A percentile compares a stretch with the other conserved stretches of the same genome.
These are phyloP conservation scores for Lipomyces yamadae DNA, from an alignment of 805 yeast genomes.

Conservation along the genomic window DNA sequence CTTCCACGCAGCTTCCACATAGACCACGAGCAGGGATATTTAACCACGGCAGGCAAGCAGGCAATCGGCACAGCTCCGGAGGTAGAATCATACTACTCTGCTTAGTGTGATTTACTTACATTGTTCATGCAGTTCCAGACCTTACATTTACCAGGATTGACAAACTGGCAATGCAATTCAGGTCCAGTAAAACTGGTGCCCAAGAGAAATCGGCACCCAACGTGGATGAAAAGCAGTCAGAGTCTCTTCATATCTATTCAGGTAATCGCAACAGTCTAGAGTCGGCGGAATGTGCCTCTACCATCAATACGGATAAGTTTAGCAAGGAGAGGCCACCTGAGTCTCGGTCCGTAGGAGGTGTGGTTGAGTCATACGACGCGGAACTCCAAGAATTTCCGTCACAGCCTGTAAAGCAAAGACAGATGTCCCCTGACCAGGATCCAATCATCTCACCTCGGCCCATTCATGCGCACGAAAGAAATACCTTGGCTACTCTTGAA, in stretches of 20 bases:
- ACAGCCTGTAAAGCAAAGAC: background rate
- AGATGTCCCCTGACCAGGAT: background rate
- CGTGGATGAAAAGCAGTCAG: background rate
- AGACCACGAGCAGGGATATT: conserved; percentile 1
- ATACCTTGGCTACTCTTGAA: background rate
- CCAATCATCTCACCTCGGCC: background rate
- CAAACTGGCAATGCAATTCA: background rate
- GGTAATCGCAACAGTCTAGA: background rate
- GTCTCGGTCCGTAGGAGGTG: background rate
- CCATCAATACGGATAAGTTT: background rate
- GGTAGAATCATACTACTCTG: background rate
- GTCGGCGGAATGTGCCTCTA: background rate
- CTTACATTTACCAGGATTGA: conserved; percentile 2
- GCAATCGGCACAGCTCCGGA: background rate
- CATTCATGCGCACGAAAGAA: background rate
- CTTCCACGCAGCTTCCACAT: background rate
- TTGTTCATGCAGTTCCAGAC: conserved; percentile 6
- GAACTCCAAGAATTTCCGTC: background rate
- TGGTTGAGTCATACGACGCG: background rate
- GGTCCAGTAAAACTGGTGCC: background rate
- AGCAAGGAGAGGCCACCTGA: background rate
- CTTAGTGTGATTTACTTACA: background rate
- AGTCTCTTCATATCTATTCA: background rate
- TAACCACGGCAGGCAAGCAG: background rate
- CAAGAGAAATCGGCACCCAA: background rate